These are phyloP conservation scores for Mycena sp. DNA, from an alignment of 1,284 basidiomycete genomes.

Conservation along the genomic window DNA sequence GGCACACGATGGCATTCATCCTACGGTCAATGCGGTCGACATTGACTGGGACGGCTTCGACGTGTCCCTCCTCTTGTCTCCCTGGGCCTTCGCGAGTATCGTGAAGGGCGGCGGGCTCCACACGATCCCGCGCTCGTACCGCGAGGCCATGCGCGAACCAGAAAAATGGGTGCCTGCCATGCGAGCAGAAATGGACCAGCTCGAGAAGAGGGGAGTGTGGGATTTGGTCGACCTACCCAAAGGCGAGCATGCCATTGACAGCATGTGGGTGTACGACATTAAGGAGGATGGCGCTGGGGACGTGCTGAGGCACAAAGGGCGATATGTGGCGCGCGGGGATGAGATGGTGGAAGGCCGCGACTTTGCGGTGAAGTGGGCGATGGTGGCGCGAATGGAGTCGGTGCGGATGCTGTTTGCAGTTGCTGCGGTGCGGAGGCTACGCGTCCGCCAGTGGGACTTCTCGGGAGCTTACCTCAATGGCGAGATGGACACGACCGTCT, in stretches of 20 bases:
- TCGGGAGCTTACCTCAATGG: constrained; percentile 15
- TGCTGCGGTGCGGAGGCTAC: constrained; percentile 8
- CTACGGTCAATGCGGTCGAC: constrained; percentile 2
- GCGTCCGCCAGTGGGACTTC: constrained; percentile 20
- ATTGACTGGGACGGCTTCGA: constrained; percentile 1
- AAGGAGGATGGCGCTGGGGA: constrained; percentile 4
- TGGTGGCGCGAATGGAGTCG: constrained; percentile 24
- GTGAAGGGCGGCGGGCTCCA: background rate
- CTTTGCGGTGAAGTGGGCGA: constrained; percentile 16
- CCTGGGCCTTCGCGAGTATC: constrained; percentile 7
- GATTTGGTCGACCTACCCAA: constrained; percentile 1
- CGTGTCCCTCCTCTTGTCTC: background rate
- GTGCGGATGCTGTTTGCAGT: constrained; percentile 23
- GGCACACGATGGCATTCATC: background rate
- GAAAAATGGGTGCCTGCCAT: constrained; percentile 7
- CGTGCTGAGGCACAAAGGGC: background rate
- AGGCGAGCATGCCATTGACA: background rate
- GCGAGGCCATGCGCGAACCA: constrained; percentile 15
- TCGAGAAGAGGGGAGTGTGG: constrained; percentile 8
- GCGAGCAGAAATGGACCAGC: background rate
- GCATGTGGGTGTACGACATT: constrained; percentile 13
- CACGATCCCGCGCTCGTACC: background rate
- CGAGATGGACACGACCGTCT: constrained; percentile 10
- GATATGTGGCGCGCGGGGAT: background rate
- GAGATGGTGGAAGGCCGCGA: constrained; percentile 9